Percentiles rank a stretch among this genome's conserved stretches.
These are phyloP conservation scores for Ustilago vetiveriae DNA, from an alignment of 1,284 basidiomycete species.

Conservation along the genomic window DNA sequence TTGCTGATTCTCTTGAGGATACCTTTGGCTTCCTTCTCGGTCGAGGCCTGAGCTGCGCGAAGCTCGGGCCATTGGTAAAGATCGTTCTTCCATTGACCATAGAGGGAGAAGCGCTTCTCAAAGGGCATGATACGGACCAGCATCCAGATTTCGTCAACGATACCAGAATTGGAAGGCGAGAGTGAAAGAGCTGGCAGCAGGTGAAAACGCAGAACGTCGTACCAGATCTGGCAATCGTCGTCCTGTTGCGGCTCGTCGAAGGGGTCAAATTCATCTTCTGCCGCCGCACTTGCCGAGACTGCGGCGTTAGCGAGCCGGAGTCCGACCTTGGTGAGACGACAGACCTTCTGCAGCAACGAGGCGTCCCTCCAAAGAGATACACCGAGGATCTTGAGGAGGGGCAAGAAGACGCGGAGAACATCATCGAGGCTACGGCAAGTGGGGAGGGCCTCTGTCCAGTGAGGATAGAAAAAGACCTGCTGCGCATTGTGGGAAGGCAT, in stretches of 20 bases:
- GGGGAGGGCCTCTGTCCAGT: slow-evolving; percentile 53
- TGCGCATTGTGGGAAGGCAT: slow-evolving; percentile 31
- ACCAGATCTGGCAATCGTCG: slow-evolving; percentile 73
- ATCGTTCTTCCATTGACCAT: slow-evolving; percentile 91
- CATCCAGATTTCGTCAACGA: slow-evolving; percentile 63
- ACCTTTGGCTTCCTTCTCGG: slow-evolving; percentile 70
- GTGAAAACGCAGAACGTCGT: slow-evolving; percentile 79
- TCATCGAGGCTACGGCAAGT: slow-evolving; percentile 35
- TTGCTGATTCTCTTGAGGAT: slow-evolving; percentile 65
- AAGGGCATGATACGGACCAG: slow-evolving; percentile 82
- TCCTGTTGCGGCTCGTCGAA: slow-evolving; percentile 21
- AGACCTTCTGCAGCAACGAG: slow-evolving; percentile 57
- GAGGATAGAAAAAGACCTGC: slow-evolving; percentile 59
- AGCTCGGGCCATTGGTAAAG: slow-evolving; percentile 70
- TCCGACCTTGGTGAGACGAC: slow-evolving; percentile 49
- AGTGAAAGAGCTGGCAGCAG: slow-evolving; percentile 88
- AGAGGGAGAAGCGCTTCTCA: slow-evolving; percentile 83
- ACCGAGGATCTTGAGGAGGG: slow-evolving; percentile 60
- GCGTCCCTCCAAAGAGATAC: slow-evolving; percentile 49
- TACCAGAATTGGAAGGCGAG: slow-evolving; percentile 78
- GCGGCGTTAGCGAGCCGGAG: slow-evolving; percentile 28
- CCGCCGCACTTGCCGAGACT: slow-evolving; percentile 9
- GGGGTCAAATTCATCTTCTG: slow-evolving; percentile 13
- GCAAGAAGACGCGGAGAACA: slow-evolving; percentile 48
- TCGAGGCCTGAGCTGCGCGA: slow-evolving; percentile 69